A percentile compares a stretch with the other conserved stretches of the same genome.
These are phyloP conservation scores for Penicillium macrosclerotiorum DNA, from an alignment of 495 filamentous ascomycete genomes.

Conservation along the genomic window DNA sequence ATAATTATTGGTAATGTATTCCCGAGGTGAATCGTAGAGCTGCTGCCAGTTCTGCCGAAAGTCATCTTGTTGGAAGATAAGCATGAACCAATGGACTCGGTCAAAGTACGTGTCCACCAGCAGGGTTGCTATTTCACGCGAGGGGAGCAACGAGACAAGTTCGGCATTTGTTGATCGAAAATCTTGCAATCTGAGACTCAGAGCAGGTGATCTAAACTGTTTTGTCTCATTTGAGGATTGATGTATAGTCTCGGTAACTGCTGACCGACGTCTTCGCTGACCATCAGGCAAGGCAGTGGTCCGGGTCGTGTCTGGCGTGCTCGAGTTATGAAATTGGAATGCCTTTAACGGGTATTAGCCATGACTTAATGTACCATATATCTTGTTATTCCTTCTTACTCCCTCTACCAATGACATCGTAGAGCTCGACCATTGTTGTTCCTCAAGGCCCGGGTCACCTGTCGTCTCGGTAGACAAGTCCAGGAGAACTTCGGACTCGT, in stretches of 20 bases:
- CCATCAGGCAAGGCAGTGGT: constrained; percentile 24
- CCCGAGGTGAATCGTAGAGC: constrained; percentile 12
- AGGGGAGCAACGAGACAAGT: constrained; percentile 16
- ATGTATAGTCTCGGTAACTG: background rate
- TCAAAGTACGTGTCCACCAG: constrained; percentile 39
- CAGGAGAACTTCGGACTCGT: background rate
- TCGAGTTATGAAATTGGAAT: constrained; percentile 23
- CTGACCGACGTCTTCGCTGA: background rate
- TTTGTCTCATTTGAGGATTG: background rate
- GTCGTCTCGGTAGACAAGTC: background rate
- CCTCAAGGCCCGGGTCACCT: background rate
- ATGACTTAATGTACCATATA: background rate
- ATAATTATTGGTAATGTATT: background rate
- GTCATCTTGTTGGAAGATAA: constrained; percentile 37
- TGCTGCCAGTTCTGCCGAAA: constrained; percentile 30
- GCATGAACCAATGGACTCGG: constrained; percentile 38
- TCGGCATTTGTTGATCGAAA: constrained; percentile 7
- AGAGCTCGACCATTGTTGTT: constrained; percentile 24
- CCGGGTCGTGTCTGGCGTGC: constrained; percentile 8
- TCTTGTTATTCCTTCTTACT: constrained; percentile 7
- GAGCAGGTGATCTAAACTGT: background rate
- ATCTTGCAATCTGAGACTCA: background rate
- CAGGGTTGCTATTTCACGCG: constrained; percentile 19
- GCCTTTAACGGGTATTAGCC: constrained; percentile 8
- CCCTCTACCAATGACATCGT: constrained; percentile 29